phyloP scores from a whole-genome alignment of 139 green algal species.

The Coelastrella sp. region DNA sequence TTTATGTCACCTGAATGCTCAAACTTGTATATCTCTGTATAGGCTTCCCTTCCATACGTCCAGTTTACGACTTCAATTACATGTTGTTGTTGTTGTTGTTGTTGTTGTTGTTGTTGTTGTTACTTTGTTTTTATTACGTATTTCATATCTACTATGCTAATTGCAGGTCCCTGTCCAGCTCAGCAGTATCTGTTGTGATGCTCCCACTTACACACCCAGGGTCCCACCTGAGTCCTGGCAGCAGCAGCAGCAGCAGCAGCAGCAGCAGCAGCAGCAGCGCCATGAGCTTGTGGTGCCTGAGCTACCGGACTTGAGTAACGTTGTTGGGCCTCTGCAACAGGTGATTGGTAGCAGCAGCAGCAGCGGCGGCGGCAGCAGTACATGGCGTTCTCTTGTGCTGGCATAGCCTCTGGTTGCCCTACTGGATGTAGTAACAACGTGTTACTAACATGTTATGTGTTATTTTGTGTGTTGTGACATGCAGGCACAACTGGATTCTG shows the following conservation, averaged over 20 bases:
- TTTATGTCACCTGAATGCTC: too few species aligned
- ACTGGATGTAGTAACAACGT: not conserved
- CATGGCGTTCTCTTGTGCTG: too few species aligned
- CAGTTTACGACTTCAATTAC: too few species aligned
- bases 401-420: not conserved
- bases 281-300: slow-evolving; percentile 26
- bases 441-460: not conserved
- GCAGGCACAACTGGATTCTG: not conserved
- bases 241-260: not conserved
- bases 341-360: slow-evolving; percentile 54
- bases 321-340: slow-evolving; percentile 20
- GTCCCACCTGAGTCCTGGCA: not conserved
- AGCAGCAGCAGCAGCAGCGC: too few species aligned
- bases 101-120: too few species aligned
- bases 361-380: too few species aligned
- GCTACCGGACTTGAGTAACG: slow-evolving; percentile 20
- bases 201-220: not conserved
- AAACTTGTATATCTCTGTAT: too few species aligned
- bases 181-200: not conserved
- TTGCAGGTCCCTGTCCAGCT: not conserved
- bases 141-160: not conserved
- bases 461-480: not conserved
- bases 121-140: not conserved
- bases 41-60: too few species aligned
- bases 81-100: too few species aligned